Base-by-base conservation (phyloP, 768 basidiomycete genomes). In the Phlebiopsis flavidoalba region DNA sequence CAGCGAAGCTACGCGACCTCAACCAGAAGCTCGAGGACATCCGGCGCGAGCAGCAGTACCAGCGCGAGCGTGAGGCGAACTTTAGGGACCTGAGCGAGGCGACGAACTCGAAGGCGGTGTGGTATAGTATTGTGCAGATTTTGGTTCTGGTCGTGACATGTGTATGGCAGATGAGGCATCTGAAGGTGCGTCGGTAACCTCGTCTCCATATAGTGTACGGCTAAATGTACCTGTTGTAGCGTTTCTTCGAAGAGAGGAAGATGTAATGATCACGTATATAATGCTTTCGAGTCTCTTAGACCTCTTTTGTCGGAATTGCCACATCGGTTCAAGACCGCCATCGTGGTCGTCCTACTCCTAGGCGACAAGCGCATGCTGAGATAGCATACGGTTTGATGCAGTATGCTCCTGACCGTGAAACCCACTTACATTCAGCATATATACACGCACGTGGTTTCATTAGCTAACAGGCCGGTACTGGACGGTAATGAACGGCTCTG, bases 41-140 rank as follows among this genome's bases (percentile, higher is more conserved):
- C 58, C 82, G 93, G 50, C 80, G 94, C 24, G 97, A 98, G 75
- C 97, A 99, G 76, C 92, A 95, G 74, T 99, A 98, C 71, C 96
- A 98, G 77, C 82, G 97, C 47, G 96, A 99, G 76, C 80, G 97
- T 65, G 97, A 99, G 75, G 80, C 91, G 11, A 88, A 91, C 66
- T 99, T 90, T 71, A 79, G 97, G 43, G 78, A 94, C 74, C 74
- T 98, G 63, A 95, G 92, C 66, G 97, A 99, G 74, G 73, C 75
- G 15, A 96, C 93, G 43, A 99, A 99, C 75, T 77, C 88, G n/a
- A 78, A 87, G 61, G 95, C 97, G 1, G 91, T 98, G 49, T 98
- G 93, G 93, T 98, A 97, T 74, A 94, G 88, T 68, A 51, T 98
- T 26, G 80, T 84, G 36, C 96, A 99, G 79, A 93, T 98, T 60